These are phyloP conservation scores for Trametes cinnabarina DNA, from an alignment of 768 basidiomycete genomes.

Conservation along the genomic window DNA sequence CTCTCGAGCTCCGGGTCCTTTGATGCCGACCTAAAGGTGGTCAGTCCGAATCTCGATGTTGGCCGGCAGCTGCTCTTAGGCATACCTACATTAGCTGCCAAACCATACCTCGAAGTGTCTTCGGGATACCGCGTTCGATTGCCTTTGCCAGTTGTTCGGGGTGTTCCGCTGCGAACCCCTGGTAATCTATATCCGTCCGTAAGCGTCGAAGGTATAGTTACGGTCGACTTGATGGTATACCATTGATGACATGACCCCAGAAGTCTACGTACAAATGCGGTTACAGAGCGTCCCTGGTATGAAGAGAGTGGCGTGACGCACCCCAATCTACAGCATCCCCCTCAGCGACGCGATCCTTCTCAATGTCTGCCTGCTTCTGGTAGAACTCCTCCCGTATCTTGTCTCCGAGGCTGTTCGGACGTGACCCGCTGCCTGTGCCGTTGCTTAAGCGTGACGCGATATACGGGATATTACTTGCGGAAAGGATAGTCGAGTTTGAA, in stretches of 20 bases:
- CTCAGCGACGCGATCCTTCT: slow-evolving; percentile 31
- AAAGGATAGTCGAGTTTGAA: slow-evolving; percentile 57
- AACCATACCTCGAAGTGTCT: slow-evolving; percentile 87
- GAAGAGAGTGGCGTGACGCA: slow-evolving; percentile 33
- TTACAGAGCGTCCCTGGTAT: slow-evolving; percentile 1
- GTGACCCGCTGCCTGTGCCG: slow-evolving; percentile 36
- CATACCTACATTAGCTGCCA: slow-evolving; percentile 86
- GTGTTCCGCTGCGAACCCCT: slow-evolving; percentile 75
- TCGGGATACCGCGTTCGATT: slow-evolving; percentile 90
- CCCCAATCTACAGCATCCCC: slow-evolving; percentile 74
- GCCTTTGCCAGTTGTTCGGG: slow-evolving; percentile 81
- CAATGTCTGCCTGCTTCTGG: slow-evolving; percentile 59
- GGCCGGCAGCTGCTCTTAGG: slow-evolving; percentile 1
- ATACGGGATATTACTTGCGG: slow-evolving; percentile 50
- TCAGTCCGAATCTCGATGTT: background rate
- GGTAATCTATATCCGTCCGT: slow-evolving; percentile 61
- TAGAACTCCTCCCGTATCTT: slow-evolving; percentile 77
- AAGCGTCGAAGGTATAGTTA: background rate
- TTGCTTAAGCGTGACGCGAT: slow-evolving; percentile 51
- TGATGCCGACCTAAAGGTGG: slow-evolving; percentile 71
- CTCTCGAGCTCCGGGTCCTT: slow-evolving; percentile 86
- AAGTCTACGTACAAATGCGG: slow-evolving; percentile 55
- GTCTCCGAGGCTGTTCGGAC: slow-evolving; percentile 56
- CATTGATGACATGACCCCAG: slow-evolving; percentile 93
- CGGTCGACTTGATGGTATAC: slow-evolving; percentile 36